Evolutionary conservation across 2,329 filamentous ascomycete genomes (phyloP).

Genomic region (Colletotrichum musicola): DNA sequence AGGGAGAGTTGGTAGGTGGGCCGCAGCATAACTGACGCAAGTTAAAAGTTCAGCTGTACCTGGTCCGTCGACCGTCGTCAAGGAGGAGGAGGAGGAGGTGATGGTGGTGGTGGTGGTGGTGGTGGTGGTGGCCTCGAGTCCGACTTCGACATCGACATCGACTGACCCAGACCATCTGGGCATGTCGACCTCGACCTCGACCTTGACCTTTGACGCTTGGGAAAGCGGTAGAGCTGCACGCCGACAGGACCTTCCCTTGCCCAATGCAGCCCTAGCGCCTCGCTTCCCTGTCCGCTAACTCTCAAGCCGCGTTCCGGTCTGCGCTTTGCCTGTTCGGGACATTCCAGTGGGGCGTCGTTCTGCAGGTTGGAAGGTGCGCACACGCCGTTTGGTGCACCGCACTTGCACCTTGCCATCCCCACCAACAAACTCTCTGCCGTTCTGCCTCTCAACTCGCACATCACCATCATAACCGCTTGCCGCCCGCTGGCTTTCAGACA

Average conservation of each 20-base stretch:
- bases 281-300: conserved; percentile 6
- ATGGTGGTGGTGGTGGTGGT: neutral
- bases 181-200: neutral
- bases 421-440: neutral
- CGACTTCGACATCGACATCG: neutral
- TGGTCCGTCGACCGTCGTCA: neutral
- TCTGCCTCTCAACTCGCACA: neutral
- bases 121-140: neutral
- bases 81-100: neutral
- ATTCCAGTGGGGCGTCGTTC: neutral
- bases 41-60: neutral
- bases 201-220: conserved; percentile 5
- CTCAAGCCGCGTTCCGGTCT: conserved; percentile 7
- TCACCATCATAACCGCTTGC: neutral
- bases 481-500: conserved; percentile 1
- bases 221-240: conserved; percentile 9
- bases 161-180: neutral
- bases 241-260: conserved; percentile 24
- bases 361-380: conserved; percentile 1
- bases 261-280: conserved; percentile 31
- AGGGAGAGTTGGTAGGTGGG: conserved; percentile 5
- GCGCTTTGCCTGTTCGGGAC: conserved; percentile 8
- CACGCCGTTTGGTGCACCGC: neutral
- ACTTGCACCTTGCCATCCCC: conserved; percentile 3
- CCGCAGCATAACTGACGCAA: neutral